phyloP scores from a whole-genome alignment of 2,329 filamentous ascomycete species.

The Escovopsis sp. region DNA sequence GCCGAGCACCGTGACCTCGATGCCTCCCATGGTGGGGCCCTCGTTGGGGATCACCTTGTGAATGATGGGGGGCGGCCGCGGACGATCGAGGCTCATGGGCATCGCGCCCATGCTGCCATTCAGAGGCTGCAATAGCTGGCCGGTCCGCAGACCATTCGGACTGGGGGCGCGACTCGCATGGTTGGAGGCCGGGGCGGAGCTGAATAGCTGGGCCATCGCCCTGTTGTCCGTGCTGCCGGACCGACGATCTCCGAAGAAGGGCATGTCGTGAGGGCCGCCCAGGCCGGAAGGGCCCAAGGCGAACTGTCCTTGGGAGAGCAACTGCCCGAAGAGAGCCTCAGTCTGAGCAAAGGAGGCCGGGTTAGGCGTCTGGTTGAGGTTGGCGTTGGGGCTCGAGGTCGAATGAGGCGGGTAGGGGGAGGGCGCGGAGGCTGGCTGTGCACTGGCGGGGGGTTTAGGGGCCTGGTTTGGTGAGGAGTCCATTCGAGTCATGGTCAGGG shows the following conservation, averaged over 20 bases:
- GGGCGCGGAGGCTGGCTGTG: conserved; percentile 26
- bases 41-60: conserved; percentile 74
- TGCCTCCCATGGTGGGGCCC: conserved; percentile 68
- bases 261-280: conserved; percentile 39
- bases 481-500: conserved; percentile 68
- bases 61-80: conserved; percentile 43
- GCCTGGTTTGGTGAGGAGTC: conserved; percentile 39
- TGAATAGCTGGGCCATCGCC: conserved; percentile 46
- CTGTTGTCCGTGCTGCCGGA: conserved; percentile 52
- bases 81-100: conserved; percentile 32
- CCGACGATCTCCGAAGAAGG: conserved; percentile 42
- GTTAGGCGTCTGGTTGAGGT: conserved; percentile 16
- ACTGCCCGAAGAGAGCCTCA: conserved; percentile 32
- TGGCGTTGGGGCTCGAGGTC: too few relatives aligned
- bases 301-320: conserved; percentile 26
- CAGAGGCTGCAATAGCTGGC: conserved; percentile 34
- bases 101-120: conserved; percentile 35
- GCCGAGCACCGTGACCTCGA: conserved; percentile 74
- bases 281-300: conserved; percentile 51
- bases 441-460: conserved; percentile 18
- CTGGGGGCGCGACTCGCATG: conserved; percentile 68
- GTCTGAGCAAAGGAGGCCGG: conserved; percentile 27
- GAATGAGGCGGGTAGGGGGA: conserved; percentile 34
- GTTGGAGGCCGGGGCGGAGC: conserved; percentile 53
- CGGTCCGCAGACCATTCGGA: conserved; percentile 40